Percentiles rank a stretch among this genome's conserved stretches.
Conservation (phyloP, 179 eudicot genomes). For the Vitellaria paradoxa region DNA sequence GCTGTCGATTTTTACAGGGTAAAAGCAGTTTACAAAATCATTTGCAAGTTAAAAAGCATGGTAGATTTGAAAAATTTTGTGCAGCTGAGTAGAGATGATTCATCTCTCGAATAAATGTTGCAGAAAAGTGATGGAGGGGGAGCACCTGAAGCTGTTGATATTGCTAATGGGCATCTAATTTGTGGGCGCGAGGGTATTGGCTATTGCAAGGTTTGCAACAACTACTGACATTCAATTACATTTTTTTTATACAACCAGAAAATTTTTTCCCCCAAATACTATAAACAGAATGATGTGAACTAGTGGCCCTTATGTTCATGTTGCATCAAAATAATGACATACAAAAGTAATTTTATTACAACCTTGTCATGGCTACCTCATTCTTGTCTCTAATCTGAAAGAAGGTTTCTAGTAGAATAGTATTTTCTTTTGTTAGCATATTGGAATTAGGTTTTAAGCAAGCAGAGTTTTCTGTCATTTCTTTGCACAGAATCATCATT, state of each 20-base stretch:
- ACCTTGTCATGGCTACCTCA: no score
- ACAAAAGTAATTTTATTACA: no score
- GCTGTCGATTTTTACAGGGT: slow-evolving; percentile 97
- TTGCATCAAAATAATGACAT: no score
- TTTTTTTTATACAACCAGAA: neutral
- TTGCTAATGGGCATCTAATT: slow-evolving; percentile 65
- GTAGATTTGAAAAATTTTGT: neutral
- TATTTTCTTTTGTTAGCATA: no score
- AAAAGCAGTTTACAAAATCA: slow-evolving; percentile 3
- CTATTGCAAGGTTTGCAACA: slow-evolving; percentile 63
- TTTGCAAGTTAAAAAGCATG: neutral
- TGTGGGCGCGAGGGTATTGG: slow-evolving; percentile 71
- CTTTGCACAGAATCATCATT: no score
- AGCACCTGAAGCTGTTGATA: slow-evolving; percentile 83
- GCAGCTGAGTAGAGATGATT: neutral
- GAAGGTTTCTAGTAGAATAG: no score
- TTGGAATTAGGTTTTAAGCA: no score
- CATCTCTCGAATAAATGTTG: slow-evolving; percentile 2
- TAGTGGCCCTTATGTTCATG: no score
- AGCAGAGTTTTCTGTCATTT: no score
- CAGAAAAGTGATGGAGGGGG: slow-evolving; percentile 98
- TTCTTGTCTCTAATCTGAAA: no score
- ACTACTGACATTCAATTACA: neutral
- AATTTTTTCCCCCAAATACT: neutral
- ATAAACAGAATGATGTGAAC: neutral